Conservation (phyloP, 257 asterid genomes). For the Solanum chilense region DNA sequence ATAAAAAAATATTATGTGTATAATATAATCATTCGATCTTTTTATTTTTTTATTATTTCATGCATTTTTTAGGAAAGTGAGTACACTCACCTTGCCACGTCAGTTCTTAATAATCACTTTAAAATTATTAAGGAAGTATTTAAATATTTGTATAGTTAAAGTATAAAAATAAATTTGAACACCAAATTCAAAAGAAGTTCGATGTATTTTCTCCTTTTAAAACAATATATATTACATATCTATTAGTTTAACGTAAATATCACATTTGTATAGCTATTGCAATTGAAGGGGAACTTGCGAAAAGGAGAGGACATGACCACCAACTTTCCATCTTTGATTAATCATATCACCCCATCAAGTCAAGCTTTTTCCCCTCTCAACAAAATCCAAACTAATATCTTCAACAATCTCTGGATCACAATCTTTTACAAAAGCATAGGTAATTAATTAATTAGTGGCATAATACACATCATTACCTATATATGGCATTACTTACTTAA, state of each 20-base stretch:
- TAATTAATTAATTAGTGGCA: constrained; percentile 9
- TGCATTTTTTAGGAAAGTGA: too few relatives aligned
- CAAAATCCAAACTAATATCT: neutral
- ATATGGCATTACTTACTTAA: constrained; percentile 26
- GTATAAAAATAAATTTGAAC: too few relatives aligned
- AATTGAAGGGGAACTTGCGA: neutral
- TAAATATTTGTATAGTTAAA: too few relatives aligned
- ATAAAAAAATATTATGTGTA: too few relatives aligned
- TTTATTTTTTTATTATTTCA: too few relatives aligned
- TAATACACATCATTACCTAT: constrained; percentile 61
- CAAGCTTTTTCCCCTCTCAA: neutral
- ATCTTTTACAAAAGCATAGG: constrained; percentile 7
- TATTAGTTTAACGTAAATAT: too few relatives aligned
- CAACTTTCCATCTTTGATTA: neutral
- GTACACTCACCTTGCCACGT: too few relatives aligned
- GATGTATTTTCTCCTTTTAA: too few relatives aligned
- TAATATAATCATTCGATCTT: too few relatives aligned
- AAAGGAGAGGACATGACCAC: neutral
- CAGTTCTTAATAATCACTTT: too few relatives aligned
- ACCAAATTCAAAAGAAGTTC: too few relatives aligned
- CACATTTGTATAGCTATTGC: neutral
- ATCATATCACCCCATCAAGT: neutral
- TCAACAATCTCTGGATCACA: constrained; percentile 7
- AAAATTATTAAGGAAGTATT: accelerated
- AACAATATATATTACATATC: too few relatives aligned